phyloP scores from a whole-genome alignment of 148 eudicot species.

The Cornus controversa region DNA sequence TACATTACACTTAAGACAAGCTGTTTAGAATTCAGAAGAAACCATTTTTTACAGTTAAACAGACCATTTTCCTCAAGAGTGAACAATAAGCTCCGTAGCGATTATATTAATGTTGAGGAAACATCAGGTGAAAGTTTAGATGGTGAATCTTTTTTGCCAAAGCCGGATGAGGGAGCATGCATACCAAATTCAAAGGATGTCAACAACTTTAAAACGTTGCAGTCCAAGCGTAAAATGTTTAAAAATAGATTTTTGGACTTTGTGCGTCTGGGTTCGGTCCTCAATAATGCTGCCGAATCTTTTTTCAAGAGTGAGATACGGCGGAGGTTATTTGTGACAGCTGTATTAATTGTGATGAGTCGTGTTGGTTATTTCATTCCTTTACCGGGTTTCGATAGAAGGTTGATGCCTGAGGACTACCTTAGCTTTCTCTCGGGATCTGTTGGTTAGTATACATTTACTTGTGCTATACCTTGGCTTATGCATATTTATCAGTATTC shows the following conservation, averaged over 20 bases:
- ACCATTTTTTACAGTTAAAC: conserved; percentile 25
- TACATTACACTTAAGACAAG: conserved; percentile 27
- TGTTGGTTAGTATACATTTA: conserved; percentile 63
- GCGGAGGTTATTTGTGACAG: conserved; percentile 89
- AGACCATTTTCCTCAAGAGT: conserved; percentile 26
- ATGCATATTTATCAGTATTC: not conserved
- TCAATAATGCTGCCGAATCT: conserved; percentile 77
- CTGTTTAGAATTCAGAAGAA: conserved; percentile 24
- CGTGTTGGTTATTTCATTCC: conserved; percentile 96
- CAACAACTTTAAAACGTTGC: conserved; percentile 22
- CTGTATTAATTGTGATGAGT: conserved; percentile 63
- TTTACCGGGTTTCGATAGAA: conserved; percentile 91
- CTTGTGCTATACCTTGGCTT: not conserved
- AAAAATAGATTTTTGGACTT: conserved; percentile 72
- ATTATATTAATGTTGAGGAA: conserved; percentile 27
- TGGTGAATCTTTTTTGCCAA: conserved; percentile 34
- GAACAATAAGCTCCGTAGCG: conserved; percentile 27
- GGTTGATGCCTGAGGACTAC: conserved; percentile 80
- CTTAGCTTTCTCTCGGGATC: conserved; percentile 85
- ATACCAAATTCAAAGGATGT: conserved; percentile 19
- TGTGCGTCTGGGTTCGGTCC: conserved; percentile 60
- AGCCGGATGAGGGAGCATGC: conserved; percentile 27
- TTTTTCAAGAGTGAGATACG: conserved; percentile 98
- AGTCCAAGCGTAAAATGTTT: conserved; percentile 36
- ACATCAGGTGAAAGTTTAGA: conserved; percentile 40